Conservation (phyloP, 352 stramenopile genomes). For the Pythium utonaiense region DNA sequence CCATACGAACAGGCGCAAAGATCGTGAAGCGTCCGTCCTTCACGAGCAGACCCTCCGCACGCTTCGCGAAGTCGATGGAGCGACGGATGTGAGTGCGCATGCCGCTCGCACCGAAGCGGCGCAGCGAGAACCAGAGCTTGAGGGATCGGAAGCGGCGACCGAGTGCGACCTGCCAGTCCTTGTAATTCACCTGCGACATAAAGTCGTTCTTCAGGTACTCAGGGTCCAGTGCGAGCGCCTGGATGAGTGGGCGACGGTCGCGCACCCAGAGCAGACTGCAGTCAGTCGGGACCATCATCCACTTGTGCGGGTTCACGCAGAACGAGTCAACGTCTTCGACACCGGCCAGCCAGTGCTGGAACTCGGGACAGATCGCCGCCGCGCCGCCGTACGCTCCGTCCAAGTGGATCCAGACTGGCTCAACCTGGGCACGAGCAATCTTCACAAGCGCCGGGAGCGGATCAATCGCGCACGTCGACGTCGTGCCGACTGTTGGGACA, state of each 20-base stretch:
- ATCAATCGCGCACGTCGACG: slow-evolving; percentile 57
- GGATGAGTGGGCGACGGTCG: slow-evolving; percentile 48
- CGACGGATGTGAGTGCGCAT: slow-evolving; percentile 51
- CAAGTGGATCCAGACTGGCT: slow-evolving; percentile 57
- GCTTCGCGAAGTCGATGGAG: slow-evolving; percentile 43
- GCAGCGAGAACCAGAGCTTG: slow-evolving; percentile 73
- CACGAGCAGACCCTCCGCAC: slow-evolving; percentile 36
- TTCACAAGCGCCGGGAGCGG: slow-evolving; percentile 35
- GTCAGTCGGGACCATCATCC: slow-evolving; percentile 65
- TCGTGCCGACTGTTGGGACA: slow-evolving; percentile 61
- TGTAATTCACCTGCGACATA: slow-evolving; percentile 55
- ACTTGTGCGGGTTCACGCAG: slow-evolving; percentile 77
- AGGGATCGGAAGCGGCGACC: slow-evolving; percentile 62
- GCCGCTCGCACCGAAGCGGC: slow-evolving; percentile 53
- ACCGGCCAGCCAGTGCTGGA: slow-evolving; percentile 43
- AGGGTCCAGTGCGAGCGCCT: slow-evolving; percentile 48
- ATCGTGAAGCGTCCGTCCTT: slow-evolving; percentile 50
- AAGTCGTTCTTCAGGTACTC: slow-evolving; percentile 79
- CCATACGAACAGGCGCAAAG: slow-evolving; percentile 44
- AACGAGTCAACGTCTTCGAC: slow-evolving; percentile 63
- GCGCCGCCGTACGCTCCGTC: slow-evolving; percentile 63
- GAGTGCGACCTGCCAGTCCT: slow-evolving; percentile 77
- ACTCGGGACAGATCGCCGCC: slow-evolving; percentile 51
- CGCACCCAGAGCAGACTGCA: slow-evolving; percentile 64
- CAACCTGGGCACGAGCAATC: slow-evolving; percentile 34